phyloP scores from a whole-genome alignment of 78 protist genomes.

The Dictyostelium discoideum region dicty_2.7 NC_007088.5:7761001-7761500 shows the following conservation, averaged over 20 bases:
- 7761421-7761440: too few relatives aligned
- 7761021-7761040: neutral
- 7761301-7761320: neutral
- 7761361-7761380: neutral
- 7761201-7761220: neutral
- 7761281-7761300: conserved; percentile 2
- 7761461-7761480: too few relatives aligned
- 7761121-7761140: neutral
- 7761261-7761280: neutral
- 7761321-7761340: neutral
- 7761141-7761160: neutral
- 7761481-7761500: too few relatives aligned
- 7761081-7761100: neutral
- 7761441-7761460: too few relatives aligned
- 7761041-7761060: neutral
- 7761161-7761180: neutral
- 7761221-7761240: neutral
- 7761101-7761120: neutral
- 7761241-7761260: neutral
- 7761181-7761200: neutral
- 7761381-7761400: neutral
- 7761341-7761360: neutral
- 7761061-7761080: neutral
- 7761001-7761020: neutral
- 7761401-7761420: too few relatives aligned